Conservation (phyloP, 176 grass and related monocot species). For the Zoysia japonica region DNA sequence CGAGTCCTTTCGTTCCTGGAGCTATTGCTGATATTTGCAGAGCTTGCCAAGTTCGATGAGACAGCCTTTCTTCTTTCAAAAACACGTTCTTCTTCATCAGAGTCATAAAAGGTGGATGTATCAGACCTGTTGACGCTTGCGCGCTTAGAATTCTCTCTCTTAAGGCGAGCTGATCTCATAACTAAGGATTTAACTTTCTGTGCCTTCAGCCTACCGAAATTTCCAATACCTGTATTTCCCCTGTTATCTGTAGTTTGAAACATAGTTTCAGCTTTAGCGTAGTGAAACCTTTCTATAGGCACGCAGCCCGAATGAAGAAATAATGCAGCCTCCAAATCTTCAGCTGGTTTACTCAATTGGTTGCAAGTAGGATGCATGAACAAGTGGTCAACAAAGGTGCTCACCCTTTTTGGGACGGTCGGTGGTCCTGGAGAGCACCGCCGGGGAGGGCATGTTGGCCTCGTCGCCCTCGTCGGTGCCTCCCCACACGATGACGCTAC, state of each 20-base stretch:
- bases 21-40: constrained; percentile 1
- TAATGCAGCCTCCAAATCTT: background rate
- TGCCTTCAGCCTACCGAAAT: constrained; percentile 67
- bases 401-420: constrained; percentile 29
- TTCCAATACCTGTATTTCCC: constrained; percentile 26
- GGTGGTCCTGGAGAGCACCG: constrained; percentile 52
- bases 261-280: constrained; percentile 8
- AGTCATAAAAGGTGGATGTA: background rate
- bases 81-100: constrained; percentile 8
- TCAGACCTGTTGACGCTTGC: background rate
- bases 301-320: background rate
- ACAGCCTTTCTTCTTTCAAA: constrained; percentile 24
- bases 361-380: background rate
- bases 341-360: background rate
- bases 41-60: background rate
- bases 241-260: constrained; percentile 42
- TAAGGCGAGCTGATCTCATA: constrained; percentile 43
- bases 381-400: background rate
- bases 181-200: constrained; percentile 64
- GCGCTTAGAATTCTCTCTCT: constrained; percentile 27
- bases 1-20: constrained; percentile 20
- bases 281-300: background rate
- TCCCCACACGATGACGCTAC: constrained; percentile 80
- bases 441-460: constrained; percentile 46
- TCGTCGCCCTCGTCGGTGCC: constrained; percentile 52